Evolutionary conservation across 108 stramenopile species (phyloP).

Genomic region (Seminavis robusta): DNA sequence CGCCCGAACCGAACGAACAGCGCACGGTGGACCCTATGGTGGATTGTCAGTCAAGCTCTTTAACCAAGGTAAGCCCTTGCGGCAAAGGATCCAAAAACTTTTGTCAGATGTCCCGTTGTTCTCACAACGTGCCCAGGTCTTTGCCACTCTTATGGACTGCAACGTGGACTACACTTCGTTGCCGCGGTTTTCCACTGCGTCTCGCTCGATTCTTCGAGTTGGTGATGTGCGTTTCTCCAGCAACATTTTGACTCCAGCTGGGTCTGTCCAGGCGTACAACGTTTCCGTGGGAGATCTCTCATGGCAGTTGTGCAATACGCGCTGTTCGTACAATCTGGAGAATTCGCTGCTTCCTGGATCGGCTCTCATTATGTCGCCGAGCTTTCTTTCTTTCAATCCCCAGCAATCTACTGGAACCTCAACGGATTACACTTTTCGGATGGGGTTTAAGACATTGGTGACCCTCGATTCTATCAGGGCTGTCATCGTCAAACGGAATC

Average conservation of each 20-base stretch:
- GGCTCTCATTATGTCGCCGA: background rate
- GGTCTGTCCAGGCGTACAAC: constrained; percentile 44
- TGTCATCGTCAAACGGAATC: constrained; percentile 17
- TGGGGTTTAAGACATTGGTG: constrained; percentile 59
- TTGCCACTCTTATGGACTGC: constrained; percentile 62
- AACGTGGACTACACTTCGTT: constrained; percentile 73
- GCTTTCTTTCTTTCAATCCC: constrained; percentile 3
- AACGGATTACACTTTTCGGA: constrained; percentile 45
- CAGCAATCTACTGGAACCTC: background rate
- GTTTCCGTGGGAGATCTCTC: constrained; percentile 61
- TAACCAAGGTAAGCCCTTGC: too few relatives aligned
- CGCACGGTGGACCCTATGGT: too few relatives aligned
- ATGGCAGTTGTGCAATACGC: constrained; percentile 42
- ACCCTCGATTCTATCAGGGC: constrained; percentile 61
- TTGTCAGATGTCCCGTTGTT: too few relatives aligned
- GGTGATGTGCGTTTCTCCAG: constrained; percentile 68
- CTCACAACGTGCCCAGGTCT: too few relatives aligned
- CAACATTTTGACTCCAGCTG: constrained; percentile 58
- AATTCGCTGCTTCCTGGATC: constrained; percentile 32
- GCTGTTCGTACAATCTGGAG: constrained; percentile 52
- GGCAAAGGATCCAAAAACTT: too few relatives aligned
- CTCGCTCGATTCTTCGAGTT: constrained; percentile 55
- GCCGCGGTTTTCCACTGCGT: constrained; percentile 32
- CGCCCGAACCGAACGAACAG: too few relatives aligned
- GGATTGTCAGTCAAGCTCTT: too few relatives aligned